Evolutionary conservation across 768 basidiomycete species (phyloP).

Genomic region (Agaricus bisporus): DNA sequence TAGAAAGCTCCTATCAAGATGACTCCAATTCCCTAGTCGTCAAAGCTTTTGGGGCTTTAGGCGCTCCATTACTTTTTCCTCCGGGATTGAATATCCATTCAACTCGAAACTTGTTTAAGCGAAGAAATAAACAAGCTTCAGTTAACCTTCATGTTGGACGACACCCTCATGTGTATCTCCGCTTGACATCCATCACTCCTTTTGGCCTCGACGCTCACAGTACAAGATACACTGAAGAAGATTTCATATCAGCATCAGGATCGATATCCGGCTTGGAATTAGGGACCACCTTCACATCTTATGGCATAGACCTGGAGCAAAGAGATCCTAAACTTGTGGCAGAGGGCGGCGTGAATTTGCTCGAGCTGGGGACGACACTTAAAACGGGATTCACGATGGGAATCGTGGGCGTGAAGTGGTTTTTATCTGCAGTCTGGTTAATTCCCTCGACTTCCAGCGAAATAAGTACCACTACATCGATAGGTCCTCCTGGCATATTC

Average conservation of each 20-base stretch:
- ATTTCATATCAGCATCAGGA: conserved; percentile 14
- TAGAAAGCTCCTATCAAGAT: conserved; percentile 45
- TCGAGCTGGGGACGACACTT: conserved; percentile 49
- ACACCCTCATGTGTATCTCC: conserved; percentile 21
- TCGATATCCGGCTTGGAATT: conserved; percentile 9
- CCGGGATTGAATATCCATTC: conserved; percentile 34
- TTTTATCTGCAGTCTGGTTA: conserved; percentile 6
- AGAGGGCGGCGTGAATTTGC: conserved; percentile 45
- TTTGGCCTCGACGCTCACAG: conserved; percentile 44
- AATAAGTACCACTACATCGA: conserved; percentile 25
- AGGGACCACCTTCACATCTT: conserved; percentile 37
- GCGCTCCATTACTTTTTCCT: conserved; percentile 22
- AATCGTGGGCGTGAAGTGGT: conserved; percentile 30
- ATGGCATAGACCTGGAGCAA: conserved; percentile 7
- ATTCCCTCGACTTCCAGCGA: conserved; percentile 6
- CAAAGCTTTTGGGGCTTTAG: conserved; percentile 30
- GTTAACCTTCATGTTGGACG: conserved; percentile 30
- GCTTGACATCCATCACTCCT: conserved; percentile 41
- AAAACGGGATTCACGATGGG: conserved; percentile 46
- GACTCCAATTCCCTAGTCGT: conserved; percentile 38
- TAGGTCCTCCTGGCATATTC: conserved; percentile 41
- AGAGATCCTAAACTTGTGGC: conserved; percentile 37
- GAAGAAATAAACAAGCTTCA: conserved; percentile 36
- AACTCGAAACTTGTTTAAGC: conserved; percentile 46
- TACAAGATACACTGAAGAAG: conserved; percentile 41